phyloP scores from a whole-genome alignment of 345 rosid species.

The Gossypium ekmanianum region DNA sequence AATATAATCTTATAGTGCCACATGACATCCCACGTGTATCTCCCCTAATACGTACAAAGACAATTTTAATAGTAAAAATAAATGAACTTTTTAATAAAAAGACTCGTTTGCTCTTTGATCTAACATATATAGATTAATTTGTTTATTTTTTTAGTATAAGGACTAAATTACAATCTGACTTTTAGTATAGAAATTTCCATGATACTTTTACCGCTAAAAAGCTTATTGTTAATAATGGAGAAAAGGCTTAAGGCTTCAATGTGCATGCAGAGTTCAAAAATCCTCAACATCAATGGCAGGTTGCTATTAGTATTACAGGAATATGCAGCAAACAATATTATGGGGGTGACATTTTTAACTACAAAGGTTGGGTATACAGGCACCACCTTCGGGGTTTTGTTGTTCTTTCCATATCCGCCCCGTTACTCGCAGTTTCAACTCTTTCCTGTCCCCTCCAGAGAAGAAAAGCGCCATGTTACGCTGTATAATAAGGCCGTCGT shows the following conservation, averaged over 20 bases:
- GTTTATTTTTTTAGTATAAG: no score
- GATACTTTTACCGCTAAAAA: not conserved
- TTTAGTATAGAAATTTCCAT: no score
- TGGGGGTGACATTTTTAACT: conserved; percentile 27
- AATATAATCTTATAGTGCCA: no score
- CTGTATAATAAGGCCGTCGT: conserved; percentile 86
- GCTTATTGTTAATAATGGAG: conserved; percentile 23
- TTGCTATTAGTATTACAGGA: conserved; percentile 17
- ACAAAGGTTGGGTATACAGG: conserved; percentile 86
- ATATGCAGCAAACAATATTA: conserved; percentile 1
- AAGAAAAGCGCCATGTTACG: conserved; percentile 96
- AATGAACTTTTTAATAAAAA: no score
- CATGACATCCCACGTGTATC: no score
- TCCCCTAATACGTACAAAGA: no score
- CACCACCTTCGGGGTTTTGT: conserved; percentile 77
- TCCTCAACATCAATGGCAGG: conserved; percentile 10
- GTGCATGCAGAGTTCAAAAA: conserved; percentile 18
- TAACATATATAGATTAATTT: no score
- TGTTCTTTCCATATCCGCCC: conserved; percentile 97
- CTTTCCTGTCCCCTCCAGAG: conserved; percentile 96
- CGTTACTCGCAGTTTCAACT: conserved; percentile 81
- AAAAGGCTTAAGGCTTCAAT: conserved; percentile 19
- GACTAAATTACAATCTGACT: no score
- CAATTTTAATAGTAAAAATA: no score
- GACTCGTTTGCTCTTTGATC: no score